These are phyloP conservation scores for Xylaria arbuscula DNA, from an alignment of 2,329 filamentous ascomycete genomes.

Conservation along the genomic window DNA sequence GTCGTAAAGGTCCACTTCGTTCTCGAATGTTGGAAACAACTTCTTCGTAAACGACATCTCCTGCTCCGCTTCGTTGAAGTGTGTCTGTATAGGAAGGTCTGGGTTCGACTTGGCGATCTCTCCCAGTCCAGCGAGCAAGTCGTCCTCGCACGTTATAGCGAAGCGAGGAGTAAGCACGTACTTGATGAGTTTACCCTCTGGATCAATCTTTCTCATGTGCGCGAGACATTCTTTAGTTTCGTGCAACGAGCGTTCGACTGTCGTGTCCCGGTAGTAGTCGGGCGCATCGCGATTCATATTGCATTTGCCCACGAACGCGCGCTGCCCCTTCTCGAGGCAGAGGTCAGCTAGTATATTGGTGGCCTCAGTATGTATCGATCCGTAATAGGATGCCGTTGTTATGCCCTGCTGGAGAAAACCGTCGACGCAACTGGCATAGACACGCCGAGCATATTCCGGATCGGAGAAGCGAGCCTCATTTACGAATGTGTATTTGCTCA, in stretches of 20 bases:
- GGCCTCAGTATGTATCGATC: slow-evolving; percentile 65
- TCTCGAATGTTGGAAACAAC: slow-evolving; percentile 66
- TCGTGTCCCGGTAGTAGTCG: slow-evolving; percentile 63
- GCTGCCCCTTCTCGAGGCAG: slow-evolving; percentile 64
- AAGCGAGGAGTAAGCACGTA: slow-evolving; percentile 69
- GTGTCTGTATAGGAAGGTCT: slow-evolving; percentile 70
- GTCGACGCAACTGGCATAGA: slow-evolving; percentile 64
- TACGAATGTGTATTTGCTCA: slow-evolving; percentile 72
- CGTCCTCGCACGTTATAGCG: slow-evolving; percentile 68
- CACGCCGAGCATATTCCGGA: slow-evolving; percentile 60
- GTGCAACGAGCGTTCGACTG: slow-evolving; percentile 58
- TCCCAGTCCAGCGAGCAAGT: slow-evolving; percentile 67
- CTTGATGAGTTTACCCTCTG: slow-evolving; percentile 56
- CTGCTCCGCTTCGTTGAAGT: slow-evolving; percentile 73
- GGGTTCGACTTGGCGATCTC: slow-evolving; percentile 60
- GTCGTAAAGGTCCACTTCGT: slow-evolving; percentile 70
- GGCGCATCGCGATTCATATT: slow-evolving; percentile 70
- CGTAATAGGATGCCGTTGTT: slow-evolving; percentile 72
- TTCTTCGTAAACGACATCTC: slow-evolving; percentile 66
- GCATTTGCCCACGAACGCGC: slow-evolving; percentile 71
- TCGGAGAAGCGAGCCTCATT: slow-evolving; percentile 71
- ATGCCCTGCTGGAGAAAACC: slow-evolving; percentile 71
- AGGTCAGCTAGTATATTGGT: slow-evolving; percentile 67
- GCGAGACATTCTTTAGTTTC: slow-evolving; percentile 63
- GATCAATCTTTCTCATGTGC: slow-evolving; percentile 60